Evolutionary conservation across 2,329 filamentous ascomycete species (phyloP), one percentile per base, ranked within the genome.

Genomic region (Chrysoporthe deuterocubensis): DNA sequence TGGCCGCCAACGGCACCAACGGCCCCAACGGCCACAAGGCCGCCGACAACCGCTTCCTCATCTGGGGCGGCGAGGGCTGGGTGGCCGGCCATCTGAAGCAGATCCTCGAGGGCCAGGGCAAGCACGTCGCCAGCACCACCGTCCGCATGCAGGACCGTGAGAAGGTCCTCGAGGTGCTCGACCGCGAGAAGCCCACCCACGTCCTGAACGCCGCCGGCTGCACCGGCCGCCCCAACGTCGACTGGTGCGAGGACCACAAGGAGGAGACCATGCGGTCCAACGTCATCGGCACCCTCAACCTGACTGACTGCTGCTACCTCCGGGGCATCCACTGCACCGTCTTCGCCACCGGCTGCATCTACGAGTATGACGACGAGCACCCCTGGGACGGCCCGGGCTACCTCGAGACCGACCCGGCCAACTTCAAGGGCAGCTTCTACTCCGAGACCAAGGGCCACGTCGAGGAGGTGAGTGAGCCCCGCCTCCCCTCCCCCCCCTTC

Each of bases 171-270:
- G 79, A 81, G 58, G 84, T 87, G 75, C 81, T 91, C 37, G 82
- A 87, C 61, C 80, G 80, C 62, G 78, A 89, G 76, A 85, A 86
- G 77, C 89, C 89, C 32, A 90, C 88, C 3, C 88, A 90, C 74
- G 88, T 91, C 66, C 79, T 91, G 62, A 90, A 90, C 77, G 87
- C 85, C 69, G 89, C 89, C 60, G 89, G 89, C 69, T 87, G 84
- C 75, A 91, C 88, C 3, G 89, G 89, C 62, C 83, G 87, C 34
- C 89, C 89, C 70, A 91, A 91, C 71, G 88, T 90, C 75, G 89
- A 91, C 78, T 90, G 88, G 88, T 91, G 89, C 73, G 89, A 92
- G 79, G 87, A 89, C 74, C 85, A 91, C 81, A 89, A 87, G 78
- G 85, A 89, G 77, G 85, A 86, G 66, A 91, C 89, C 7, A 85